Percentiles rank a stretch among this genome's conserved stretches.
Evolutionary conservation across 2,329 filamentous ascomycete species (phyloP).

Genomic region (Seiridium unicorne): DNA sequence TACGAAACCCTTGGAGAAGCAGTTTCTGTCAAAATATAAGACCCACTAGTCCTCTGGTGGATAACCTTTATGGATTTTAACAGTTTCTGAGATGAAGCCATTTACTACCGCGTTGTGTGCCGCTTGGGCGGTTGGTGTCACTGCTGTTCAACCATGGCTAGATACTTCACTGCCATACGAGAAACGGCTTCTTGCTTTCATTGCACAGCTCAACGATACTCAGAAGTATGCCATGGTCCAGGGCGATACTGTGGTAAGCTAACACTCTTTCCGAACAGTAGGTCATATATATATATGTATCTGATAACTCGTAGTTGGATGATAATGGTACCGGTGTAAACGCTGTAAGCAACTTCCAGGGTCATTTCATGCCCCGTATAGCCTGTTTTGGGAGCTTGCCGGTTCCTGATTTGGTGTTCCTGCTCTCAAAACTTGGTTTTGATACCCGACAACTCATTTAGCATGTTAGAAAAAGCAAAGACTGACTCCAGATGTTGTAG

Average conservation of each 20-base stretch:
- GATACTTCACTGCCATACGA: not conserved
- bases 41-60: too few relatives aligned
- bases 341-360: not conserved
- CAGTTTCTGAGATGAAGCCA: not conserved
- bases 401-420: too few relatives aligned
- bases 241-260: conserved; percentile 4
- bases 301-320: not conserved
- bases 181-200: conserved; percentile 1
- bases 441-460: too few relatives aligned
- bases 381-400: too few relatives aligned
- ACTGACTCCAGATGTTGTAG: too few relatives aligned
- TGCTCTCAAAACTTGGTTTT: too few relatives aligned
- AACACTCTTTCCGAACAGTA: not conserved
- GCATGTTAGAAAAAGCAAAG: too few relatives aligned
- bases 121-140: not conserved
- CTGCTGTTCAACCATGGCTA: conserved; percentile 1
- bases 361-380: too few relatives aligned
- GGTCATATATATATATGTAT: not conserved
- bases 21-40: too few relatives aligned
- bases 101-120: not conserved
- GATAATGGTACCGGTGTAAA: conserved; percentile 1
- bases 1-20: too few relatives aligned
- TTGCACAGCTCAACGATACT: not conserved
- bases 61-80: not conserved
- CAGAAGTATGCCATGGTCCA: conserved; percentile 4